Base-by-base conservation (phyloP, 169 alveolate species). In the Plasmodium cynomolgi region DNA sequence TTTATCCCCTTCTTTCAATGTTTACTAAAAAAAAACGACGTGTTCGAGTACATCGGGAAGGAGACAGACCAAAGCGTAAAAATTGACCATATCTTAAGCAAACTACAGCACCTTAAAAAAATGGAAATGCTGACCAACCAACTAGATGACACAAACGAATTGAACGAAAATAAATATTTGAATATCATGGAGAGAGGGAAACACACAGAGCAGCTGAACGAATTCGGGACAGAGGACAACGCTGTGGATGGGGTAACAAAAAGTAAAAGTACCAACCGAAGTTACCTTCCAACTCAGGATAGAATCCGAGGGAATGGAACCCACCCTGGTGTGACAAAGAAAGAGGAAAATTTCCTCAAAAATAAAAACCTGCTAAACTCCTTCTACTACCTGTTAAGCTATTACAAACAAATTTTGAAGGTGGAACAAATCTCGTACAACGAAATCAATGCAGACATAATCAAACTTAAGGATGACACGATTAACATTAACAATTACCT, bases 1-100 rank as follows among this genome's bases (percentile, higher is more conserved):
- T 90, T 90, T 80, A 79, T 90, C 20, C 94, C 94, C 20, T 90
- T 80, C 23, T 90, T 90, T 90, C 77, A 44, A 71, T 90, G 91
- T 23, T 58, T 90, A 80, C 33, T 90, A 80, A 90, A 90, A 62
- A 90, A 90, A 90, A 90, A 90, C 39, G 41, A 90, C 17, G 84
- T 47, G 2, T 81, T 90, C 74, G 90, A 90, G 31, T 58, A 80
- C 37, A 34, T 79, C 23, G 90, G 91, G 13, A 79, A 79, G 44
- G 91, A 80, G 20, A 62, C 74, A 58, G 79, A 80, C 7, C 91
- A 90, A 62, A 80, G 82, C 37, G 80, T 39, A 80, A 90, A 79
- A 68, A 62, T 90, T n/a, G 91, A 90, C 54, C 31, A 90, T 23
- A 26, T 90, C 9, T 20, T 90, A 90, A 80, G 31, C 34, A 90